Evolutionary conservation across 768 basidiomycete genomes (phyloP), one percentile per base, ranked within the genome.

Genomic region (Lactifluus pinguis): DNA sequence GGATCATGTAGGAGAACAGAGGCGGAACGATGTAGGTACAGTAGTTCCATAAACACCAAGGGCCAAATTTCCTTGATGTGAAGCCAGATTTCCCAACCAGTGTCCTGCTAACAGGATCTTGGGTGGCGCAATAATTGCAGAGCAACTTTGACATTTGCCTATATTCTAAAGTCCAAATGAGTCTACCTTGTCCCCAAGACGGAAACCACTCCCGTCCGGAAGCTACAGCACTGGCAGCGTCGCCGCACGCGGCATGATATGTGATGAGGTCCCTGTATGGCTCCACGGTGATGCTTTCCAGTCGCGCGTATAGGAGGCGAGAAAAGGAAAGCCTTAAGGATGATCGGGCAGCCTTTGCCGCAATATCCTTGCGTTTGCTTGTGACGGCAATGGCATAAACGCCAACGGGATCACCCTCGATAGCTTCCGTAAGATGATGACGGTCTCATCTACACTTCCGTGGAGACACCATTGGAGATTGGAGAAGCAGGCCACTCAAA

Each of bases 331-430:
- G 49, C 17, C 25, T 45, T 19, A 65, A 19, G 32, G 48, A 39
- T 8, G 29, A 44, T 36, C 17, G 42, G 7, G 57, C 44, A 1
- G 64, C 64, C 19, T 44, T n/a, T 19, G 4, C 13, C 10, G 38
- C 56, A 2, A 55, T 41, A 19, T 32, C 30, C 17, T 29, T 14
- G 19, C 17, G 47, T 44, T 38, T 61, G 7, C 51, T 56, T 2
- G 41, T 39, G 9, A 47, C 39, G 1, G 57, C 61, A 32, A 62
- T 36, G 19, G 53, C 61, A 44, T 58, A 65, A 38, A 53, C 64
- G 32, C 57, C 61, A 10, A 59, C 61, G 5, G 62, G 61, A 36
- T 65, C 61, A 6, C 4, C 7, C 30, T 59, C 49, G 15, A 63
- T 29, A 11, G n/a, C 34, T 9, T 39, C 49, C 4, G 11, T 32